Percentiles rank a stretch among this genome's conserved stretches.
Evolutionary conservation across 2,329 filamentous ascomycete genomes (phyloP).

Genomic region (Cladosporium colombiae): DNA sequence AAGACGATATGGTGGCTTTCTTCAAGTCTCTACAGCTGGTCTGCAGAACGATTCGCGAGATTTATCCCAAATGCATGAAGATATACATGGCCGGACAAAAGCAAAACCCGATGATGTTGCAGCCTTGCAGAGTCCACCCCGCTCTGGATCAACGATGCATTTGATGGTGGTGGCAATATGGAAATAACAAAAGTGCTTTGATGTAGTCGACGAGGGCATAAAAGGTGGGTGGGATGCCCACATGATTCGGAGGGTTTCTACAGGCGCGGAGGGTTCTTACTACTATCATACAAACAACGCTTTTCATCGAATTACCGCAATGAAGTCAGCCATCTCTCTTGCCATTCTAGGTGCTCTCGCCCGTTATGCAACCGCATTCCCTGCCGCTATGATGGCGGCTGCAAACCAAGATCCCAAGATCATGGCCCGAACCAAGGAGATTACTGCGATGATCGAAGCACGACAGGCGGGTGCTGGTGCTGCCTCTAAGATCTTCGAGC

Average conservation of each 20-base stretch:
- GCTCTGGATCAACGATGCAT: not conserved
- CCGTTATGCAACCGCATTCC: constrained; percentile 20
- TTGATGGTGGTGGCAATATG: not conserved
- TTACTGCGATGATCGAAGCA: constrained; percentile 9
- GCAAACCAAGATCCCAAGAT: constrained; percentile 16
- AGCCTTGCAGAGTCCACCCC: constrained; percentile 1
- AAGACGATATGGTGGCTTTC: not conserved
- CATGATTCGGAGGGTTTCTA: not conserved
- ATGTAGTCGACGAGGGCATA: not conserved
- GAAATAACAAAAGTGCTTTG: not conserved
- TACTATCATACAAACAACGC: not conserved
- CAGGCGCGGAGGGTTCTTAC: too few species aligned
- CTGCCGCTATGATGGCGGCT: constrained; percentile 17
- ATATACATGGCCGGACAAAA: not conserved
- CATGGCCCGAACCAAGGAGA: constrained; percentile 18
- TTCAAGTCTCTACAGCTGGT: not conserved
- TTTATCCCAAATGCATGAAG: not conserved
- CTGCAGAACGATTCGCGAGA: not conserved
- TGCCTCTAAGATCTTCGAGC: constrained; percentile 28
- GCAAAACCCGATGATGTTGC: not conserved
- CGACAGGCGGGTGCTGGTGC: constrained; percentile 27
- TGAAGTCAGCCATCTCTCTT: constrained; percentile 3
- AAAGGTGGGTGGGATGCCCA: not conserved
- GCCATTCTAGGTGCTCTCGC: constrained; percentile 6
- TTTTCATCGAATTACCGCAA: not conserved